Percentiles rank a stretch among this genome's conserved stretches.
Evolutionary conservation across 495 filamentous ascomycete species (phyloP).

Genomic region (Tuber borchii): DNA sequence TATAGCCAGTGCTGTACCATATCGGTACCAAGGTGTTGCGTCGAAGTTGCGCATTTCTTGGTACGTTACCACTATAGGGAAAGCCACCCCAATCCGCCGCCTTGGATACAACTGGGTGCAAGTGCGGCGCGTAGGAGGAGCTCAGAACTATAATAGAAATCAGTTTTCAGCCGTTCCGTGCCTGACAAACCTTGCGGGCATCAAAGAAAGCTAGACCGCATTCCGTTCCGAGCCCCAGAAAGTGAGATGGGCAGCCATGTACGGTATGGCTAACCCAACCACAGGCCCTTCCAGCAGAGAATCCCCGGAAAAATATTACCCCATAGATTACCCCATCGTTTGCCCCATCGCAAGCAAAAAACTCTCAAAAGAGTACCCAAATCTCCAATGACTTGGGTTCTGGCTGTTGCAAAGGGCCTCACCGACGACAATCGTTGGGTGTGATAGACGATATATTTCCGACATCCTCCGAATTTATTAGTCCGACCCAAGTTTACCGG

Average conservation of each 20-base stretch:
- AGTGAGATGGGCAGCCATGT: background rate
- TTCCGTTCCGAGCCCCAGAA: background rate
- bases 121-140: background rate
- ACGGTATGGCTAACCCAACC: background rate
- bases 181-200: background rate
- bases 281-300: background rate
- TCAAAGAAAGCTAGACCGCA: background rate
- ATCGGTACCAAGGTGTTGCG: background rate
- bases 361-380: background rate
- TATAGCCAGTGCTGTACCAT: background rate
- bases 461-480: background rate
- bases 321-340: slow-evolving; percentile 1
- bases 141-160: background rate
- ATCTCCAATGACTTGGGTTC: background rate
- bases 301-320: background rate
- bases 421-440: background rate
- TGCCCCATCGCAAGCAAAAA: background rate
- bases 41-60: background rate
- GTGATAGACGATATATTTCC: background rate
- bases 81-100: background rate
- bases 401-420: background rate
- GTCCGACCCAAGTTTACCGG: background rate
- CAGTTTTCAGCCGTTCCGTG: background rate
- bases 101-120: background rate
- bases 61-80: background rate